A percentile compares a stretch with the other conserved stretches of the same genome.
Conservation (phyloP, 129 eudicot genomes). For the Flaveria robusta region DNA sequence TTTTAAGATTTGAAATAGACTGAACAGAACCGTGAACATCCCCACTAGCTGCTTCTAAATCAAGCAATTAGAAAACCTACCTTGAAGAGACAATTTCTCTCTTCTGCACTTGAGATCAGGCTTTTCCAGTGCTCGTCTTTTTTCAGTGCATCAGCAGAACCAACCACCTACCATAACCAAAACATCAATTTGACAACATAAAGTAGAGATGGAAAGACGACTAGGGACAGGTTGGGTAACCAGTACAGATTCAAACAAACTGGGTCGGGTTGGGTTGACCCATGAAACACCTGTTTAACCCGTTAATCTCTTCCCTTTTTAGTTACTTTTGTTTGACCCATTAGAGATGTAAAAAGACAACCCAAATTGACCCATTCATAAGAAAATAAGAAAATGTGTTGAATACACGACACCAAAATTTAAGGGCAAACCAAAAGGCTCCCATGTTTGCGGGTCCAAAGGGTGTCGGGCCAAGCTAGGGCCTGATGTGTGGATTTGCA, state of each 20-base stretch:
- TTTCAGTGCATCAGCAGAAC: constrained; percentile 74
- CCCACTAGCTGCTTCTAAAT: no score
- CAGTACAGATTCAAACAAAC: not conserved
- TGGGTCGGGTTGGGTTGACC: not conserved
- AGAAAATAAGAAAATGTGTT: no score
- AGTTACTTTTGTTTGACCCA: not conserved
- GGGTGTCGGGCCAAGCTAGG: no score
- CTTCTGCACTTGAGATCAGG: constrained; percentile 79
- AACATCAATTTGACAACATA: not conserved
- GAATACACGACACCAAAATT: no score
- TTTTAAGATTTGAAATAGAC: not conserved
- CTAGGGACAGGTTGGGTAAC: not conserved
- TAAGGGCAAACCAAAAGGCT: no score
- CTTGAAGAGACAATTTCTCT: constrained; percentile 64
- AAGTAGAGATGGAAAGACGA: not conserved
- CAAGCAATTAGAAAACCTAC: constrained; percentile 30
- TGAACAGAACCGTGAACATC: not conserved
- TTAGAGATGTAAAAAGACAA: not conserved
- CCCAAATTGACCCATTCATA: constrained; percentile 3
- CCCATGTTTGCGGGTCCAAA: no score
- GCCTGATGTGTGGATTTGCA: no score
- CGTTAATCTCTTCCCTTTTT: not conserved
- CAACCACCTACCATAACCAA: constrained; percentile 71
- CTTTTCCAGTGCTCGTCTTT: constrained; percentile 76
- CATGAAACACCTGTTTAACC: not conserved